These are phyloP conservation scores for Colletotrichum eleusines DNA, from an alignment of 2,329 filamentous ascomycete genomes.

Conservation along the genomic window DNA sequence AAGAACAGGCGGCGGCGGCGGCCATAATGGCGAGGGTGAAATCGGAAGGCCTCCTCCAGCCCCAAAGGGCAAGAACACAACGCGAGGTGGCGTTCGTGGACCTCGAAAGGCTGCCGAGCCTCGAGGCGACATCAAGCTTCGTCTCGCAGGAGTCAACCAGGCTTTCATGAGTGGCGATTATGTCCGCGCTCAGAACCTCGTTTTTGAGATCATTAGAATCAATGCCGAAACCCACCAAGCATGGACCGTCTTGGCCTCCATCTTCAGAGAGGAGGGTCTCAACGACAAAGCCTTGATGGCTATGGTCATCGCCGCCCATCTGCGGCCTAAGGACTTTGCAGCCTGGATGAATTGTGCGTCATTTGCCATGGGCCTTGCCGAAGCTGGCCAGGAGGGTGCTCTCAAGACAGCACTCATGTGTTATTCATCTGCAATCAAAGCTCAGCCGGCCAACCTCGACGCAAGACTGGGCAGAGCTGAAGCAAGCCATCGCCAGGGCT, in stretches of 20 bases:
- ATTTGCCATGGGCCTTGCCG: conserved; percentile 65
- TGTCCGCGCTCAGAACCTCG: conserved; percentile 67
- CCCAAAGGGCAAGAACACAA: conserved; percentile 39
- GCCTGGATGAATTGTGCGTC: conserved; percentile 71
- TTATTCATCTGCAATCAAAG: conserved; percentile 70
- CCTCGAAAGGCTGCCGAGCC: conserved; percentile 74
- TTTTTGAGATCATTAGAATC: conserved; percentile 74
- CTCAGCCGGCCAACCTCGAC: conserved; percentile 67
- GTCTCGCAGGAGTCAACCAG: conserved; percentile 75
- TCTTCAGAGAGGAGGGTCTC: conserved; percentile 71
- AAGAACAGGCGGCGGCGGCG: conserved; percentile 29
- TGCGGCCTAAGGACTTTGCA: conserved; percentile 70
- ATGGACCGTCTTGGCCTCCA: conserved; percentile 72
- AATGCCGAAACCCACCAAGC: conserved; percentile 76
- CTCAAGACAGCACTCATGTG: conserved; percentile 68
- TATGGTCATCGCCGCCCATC: conserved; percentile 71
- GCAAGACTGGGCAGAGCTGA: conserved; percentile 71
- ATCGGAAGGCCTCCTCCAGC: conserved; percentile 44
- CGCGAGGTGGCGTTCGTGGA: conserved; percentile 52
- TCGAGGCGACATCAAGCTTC: conserved; percentile 76
- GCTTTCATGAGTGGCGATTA: conserved; percentile 74
- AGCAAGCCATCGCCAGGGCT: conserved; percentile 67
- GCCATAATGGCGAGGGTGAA: not conserved
- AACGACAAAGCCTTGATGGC: conserved; percentile 69
- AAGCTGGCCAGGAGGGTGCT: conserved; percentile 61